phyloP scores from a whole-genome alignment of 495 filamentous ascomycete species.

The Penicillium egyptiacum region DNA sequence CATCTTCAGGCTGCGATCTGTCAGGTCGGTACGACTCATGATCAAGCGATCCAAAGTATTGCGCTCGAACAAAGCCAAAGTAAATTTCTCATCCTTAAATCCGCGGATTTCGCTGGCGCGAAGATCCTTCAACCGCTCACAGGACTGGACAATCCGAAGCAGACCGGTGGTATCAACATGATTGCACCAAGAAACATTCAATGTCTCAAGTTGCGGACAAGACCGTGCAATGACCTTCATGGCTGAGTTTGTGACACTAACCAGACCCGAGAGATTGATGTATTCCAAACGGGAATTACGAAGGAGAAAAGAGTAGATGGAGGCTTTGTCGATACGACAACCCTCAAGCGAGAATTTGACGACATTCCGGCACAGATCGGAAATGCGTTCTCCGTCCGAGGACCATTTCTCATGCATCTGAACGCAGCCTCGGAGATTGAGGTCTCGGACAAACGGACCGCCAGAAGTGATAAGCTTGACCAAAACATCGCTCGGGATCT shows the following conservation, averaged over 20 bases:
- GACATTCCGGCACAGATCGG: slow-evolving; percentile 79
- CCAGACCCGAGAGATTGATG: slow-evolving; percentile 80
- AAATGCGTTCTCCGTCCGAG: slow-evolving; percentile 64
- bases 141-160: slow-evolving; percentile 67
- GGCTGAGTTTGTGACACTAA: slow-evolving; percentile 76
- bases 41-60: slow-evolving; percentile 82
- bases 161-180: slow-evolving; percentile 83
- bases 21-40: slow-evolving; percentile 74
- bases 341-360: slow-evolving; percentile 85
- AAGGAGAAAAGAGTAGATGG: slow-evolving; percentile 76
- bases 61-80: slow-evolving; percentile 67
- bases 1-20: slow-evolving; percentile 65
- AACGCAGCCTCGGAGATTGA: slow-evolving; percentile 78
- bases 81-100: slow-evolving; percentile 69
- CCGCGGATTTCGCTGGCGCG: slow-evolving; percentile 79
- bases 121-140: slow-evolving; percentile 72
- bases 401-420: slow-evolving; percentile 79
- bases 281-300: slow-evolving; percentile 74
- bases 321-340: slow-evolving; percentile 76
- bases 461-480: slow-evolving; percentile 81
- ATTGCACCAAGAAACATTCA: slow-evolving; percentile 92
- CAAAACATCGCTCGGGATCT: slow-evolving; percentile 79
- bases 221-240: slow-evolving; percentile 84
- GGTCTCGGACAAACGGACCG: slow-evolving; percentile 84
- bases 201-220: slow-evolving; percentile 74